Percentiles rank a stretch among this genome's conserved stretches.
phyloP scores from a whole-genome alignment of 2,329 filamentous ascomycete genomes.

The Monilinia vaccinii-corymbosi region DNA sequence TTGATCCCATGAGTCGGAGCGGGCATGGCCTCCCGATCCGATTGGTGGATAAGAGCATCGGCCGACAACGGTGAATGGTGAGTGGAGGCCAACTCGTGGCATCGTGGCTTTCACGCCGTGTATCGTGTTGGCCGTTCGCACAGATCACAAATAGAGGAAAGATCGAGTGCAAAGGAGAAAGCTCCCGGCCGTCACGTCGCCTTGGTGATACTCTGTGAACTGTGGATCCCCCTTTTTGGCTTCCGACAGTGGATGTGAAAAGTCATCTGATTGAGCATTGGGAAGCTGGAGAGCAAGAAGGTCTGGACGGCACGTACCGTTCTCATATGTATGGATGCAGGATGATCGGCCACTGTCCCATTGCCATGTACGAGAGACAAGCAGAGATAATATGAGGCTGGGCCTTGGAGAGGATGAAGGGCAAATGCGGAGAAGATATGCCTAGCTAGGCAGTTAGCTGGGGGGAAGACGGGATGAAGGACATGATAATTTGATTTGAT shows the following conservation, averaged over 20 bases:
- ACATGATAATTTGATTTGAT: too few relatives aligned
- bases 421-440: too few relatives aligned
- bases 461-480: too few relatives aligned
- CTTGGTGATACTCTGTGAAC: slow-evolving; percentile 1
- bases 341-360: too few relatives aligned
- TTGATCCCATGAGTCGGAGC: neutral
- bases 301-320: too few relatives aligned
- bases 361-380: too few relatives aligned
- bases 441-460: too few relatives aligned
- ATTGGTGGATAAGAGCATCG: neutral
- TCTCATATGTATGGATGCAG: too few relatives aligned
- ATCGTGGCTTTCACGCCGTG: slow-evolving; percentile 11
- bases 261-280: neutral
- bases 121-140: slow-evolving; percentile 7
- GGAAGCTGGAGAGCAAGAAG: too few relatives aligned
- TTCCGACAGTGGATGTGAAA: slow-evolving; percentile 1
- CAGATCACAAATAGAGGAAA: neutral
- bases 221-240: neutral
- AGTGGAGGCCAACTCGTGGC: neutral
- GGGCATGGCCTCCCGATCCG: slow-evolving; percentile 2
- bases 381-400: too few relatives aligned
- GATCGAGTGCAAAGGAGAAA: neutral
- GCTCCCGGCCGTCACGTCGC: slow-evolving; percentile 1
- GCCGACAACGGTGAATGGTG: slow-evolving; percentile 1
- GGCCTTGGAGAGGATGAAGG: too few relatives aligned